Evolutionary conservation across 495 filamentous ascomycete genomes (phyloP).

Genomic region (Penicillium pancosmium): DNA sequence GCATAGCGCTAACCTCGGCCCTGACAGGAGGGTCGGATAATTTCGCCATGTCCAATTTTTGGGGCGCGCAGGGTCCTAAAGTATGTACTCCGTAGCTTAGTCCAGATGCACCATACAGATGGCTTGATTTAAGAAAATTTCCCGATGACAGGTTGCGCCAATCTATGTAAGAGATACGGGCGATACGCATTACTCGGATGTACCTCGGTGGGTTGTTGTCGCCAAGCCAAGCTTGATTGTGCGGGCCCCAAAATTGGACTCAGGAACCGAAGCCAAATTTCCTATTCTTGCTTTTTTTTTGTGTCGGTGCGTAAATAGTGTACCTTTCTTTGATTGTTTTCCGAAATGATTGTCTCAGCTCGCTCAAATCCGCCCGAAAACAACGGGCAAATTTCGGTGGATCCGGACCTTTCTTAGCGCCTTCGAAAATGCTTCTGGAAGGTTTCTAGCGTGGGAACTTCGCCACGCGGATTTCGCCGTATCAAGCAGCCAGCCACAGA

Average conservation of each 20-base stretch:
- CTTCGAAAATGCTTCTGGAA: constrained; percentile 37
- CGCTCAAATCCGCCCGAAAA: background rate
- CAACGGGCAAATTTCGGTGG: background rate
- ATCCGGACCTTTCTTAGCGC: constrained; percentile 28
- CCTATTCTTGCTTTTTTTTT: background rate
- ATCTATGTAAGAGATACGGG: too few relatives aligned
- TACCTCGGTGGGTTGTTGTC: background rate
- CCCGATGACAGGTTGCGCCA: background rate
- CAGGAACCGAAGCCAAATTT: constrained; percentile 2
- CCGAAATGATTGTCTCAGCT: constrained; percentile 3
- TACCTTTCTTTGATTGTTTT: background rate
- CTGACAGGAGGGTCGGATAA: background rate
- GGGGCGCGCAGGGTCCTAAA: background rate
- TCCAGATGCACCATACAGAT: too few relatives aligned
- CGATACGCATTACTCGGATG: too few relatives aligned
- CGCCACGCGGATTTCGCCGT: constrained; percentile 13
- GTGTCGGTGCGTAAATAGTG: background rate
- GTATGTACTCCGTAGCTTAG: background rate
- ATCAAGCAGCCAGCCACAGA: constrained; percentile 2
- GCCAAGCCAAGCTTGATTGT: background rate
- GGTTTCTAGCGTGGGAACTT: constrained; percentile 27
- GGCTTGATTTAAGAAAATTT: background rate
- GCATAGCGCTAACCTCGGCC: background rate
- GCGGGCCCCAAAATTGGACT: background rate
- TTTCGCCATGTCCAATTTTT: constrained; percentile 1